Evolutionary conservation across 2,329 filamentous ascomycete genomes (phyloP).

Genomic region (Atkinsonella hypoxylon): DNA sequence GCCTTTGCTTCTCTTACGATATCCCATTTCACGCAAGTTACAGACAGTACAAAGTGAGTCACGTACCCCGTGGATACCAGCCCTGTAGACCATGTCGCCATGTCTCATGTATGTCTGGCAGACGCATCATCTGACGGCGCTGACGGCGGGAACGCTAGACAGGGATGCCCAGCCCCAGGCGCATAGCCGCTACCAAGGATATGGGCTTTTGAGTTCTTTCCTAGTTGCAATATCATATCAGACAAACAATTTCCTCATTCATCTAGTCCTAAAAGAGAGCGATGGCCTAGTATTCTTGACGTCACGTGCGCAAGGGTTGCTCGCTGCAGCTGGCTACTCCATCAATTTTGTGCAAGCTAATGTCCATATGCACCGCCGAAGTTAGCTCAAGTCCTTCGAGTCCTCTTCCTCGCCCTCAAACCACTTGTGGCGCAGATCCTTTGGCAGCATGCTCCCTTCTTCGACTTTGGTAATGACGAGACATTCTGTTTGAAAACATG

Average conservation of each 20-base stretch:
- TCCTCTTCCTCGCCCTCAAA: background rate
- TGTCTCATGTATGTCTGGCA: no score
- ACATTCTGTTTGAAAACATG: background rate
- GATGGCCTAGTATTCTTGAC: no score
- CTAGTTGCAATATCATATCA: background rate
- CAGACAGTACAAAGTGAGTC: background rate
- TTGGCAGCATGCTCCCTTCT: background rate
- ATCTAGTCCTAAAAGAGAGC: no score
- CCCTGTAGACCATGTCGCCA: background rate
- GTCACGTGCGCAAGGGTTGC: no score
- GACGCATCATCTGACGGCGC: no score
- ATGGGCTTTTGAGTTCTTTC: background rate
- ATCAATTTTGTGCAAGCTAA: no score
- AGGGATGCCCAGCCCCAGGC: background rate
- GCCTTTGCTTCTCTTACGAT: background rate
- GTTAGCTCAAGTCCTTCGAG: background rate
- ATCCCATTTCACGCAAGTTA: background rate
- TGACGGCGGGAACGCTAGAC: background rate
- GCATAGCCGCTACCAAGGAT: no score
- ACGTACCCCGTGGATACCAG: no score
- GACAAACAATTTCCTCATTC: no score
- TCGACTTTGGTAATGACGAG: background rate
- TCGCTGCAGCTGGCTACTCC: no score
- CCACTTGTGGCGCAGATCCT: slow-evolving; percentile 5
- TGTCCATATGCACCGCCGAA: background rate